Base-by-base conservation (phyloP, 352 stramenopile genomes). In the Pseudoperonospora humuli region DNA sequence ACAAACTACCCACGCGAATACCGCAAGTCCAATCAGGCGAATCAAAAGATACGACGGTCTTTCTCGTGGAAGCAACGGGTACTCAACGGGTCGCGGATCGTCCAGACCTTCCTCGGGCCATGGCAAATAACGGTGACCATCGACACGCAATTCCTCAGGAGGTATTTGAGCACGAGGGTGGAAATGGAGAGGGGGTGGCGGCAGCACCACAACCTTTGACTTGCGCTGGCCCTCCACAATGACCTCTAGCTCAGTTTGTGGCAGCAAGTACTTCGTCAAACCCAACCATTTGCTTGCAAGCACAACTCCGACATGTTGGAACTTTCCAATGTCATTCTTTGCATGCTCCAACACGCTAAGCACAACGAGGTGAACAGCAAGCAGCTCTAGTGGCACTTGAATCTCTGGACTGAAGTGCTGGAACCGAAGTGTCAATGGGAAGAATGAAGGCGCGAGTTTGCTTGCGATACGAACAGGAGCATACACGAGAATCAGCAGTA, bases 371-470 rank as follows among this genome's bases (percentile, higher is more conserved):
- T 99, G 95, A 26, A 97, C 95, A 14, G 95, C 67, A 7, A 97
- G 66, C 6, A 99, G 67, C 60, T 99, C 95, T n/a, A 97, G 32
- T 8, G 95, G 95, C 23, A 98, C 84, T 81, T 98, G 95, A 36
- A 98, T 74, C 52, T 97, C 86, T 5, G 90, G 72, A 45, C 85
- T 92, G 24, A 96, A 67, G 61, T 98, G 87, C 59, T 90, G 94
- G 67, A 98, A 96, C 3, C 79, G 81, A 33, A 97, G 67, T 3
- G 55, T 64, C 28, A 93, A 37, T 2, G 80, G 83, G 25, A 97
- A 77, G 17, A 83, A 68, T 31, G 67, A 70, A 18, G 65, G 61
- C 3, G 59, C 57, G 1, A 93, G 31, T 8, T 64, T 21, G 13
- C 66, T 57, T 7, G 76, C 78, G 10, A 86, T 40, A 3, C 79